Conservation (phyloP, 805 yeast genomes). For the Suhomyces canberraensis region DNA sequence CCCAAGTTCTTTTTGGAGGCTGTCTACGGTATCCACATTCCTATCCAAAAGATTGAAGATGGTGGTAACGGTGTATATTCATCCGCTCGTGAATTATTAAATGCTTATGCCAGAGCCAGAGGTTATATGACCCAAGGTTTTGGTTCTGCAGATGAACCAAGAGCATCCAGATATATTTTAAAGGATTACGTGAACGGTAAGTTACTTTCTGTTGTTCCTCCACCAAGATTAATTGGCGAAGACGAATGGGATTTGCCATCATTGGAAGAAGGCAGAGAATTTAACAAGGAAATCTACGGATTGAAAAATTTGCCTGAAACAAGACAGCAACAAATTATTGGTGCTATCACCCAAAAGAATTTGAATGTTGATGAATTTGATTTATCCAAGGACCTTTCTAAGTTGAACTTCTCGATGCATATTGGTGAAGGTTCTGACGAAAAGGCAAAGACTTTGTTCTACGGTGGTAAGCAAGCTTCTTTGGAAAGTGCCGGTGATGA, state of each 20-base stretch:
- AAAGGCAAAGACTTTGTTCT: conserved; percentile 47
- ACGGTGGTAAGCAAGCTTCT: conserved; percentile 84
- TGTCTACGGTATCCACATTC: conserved; percentile 87
- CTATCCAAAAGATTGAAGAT: conserved; percentile 69
- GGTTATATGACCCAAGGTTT: conserved; percentile 97
- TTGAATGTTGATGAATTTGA: conserved; percentile 52
- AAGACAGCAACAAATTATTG: conserved; percentile 66
- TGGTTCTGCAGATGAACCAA: conserved; percentile 93
- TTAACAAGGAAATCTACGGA: conserved; percentile 73
- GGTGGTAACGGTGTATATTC: conserved; percentile 84
- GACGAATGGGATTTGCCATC: conserved; percentile 57
- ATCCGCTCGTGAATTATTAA: conserved; percentile 82
- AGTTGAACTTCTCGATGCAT: conserved; percentile 78
- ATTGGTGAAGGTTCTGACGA: conserved; percentile 34
- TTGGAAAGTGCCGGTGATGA: conserved; percentile 75
- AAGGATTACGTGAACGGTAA: conserved; percentile 96
- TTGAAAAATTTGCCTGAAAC: conserved; percentile 64
- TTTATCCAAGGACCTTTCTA: conserved; percentile 64
- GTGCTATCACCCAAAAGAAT: conserved; percentile 60
- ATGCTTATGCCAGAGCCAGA: conserved; percentile 92
- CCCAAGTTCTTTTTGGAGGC: conserved; percentile 91
- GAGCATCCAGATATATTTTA: conserved; percentile 88
- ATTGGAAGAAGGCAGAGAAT: conserved; percentile 40
- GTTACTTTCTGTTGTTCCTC: conserved; percentile 79
- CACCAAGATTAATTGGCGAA: conserved; percentile 61